Evolutionary conservation across 2,329 filamentous ascomycete species (phyloP), one percentile per base, ranked within the genome.

Genomic region (Zasmidium angulare): DNA sequence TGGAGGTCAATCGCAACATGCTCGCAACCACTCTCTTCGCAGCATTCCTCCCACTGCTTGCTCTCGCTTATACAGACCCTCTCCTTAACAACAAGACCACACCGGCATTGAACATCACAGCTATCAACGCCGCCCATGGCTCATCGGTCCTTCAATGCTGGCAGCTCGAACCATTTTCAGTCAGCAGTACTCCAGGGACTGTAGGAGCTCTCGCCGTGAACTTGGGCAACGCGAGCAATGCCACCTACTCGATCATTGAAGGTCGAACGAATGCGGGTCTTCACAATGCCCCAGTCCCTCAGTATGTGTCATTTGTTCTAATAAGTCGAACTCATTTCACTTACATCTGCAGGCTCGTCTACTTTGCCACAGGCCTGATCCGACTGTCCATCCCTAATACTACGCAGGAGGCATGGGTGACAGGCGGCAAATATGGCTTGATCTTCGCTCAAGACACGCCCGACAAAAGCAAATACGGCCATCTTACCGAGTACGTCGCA

Each of bases 111-210:
- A 62, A 62, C 49, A 59, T 62, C 49, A 62, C 60, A 31, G 56
- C 60, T 19, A 49, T 62, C 24, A 26, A 21, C 23, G 60, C 29
- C 12, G 21, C 48, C 12, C 46, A 62, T 52, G 53, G 56, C 49
- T 31, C 43, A n/a, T 62, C 60, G 20, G 50, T 59, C 12, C 52
- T 62, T 20, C 51, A 62, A 54, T 62, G 60, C 50, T 59, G 60
- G 60, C 56, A 49, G 14, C 60, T 62, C 20, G 56, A 59, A n/a
- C 23, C 21, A n/a, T 62, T 59, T 29, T 21, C 52, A 10, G 53
- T 62, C 52, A 56, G 48, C 53, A 48, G 22, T 7, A 59, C 56
- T 3, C 56, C 60, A 22, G 60, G 60, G 1, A 56, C 50, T 10
- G 36, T 50, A 1, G 60, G 60, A n/a, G 56, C 60, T 17, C 29